Evolutionary conservation across 1,284 basidiomycete genomes (phyloP), one percentile per base, ranked within the genome.

Genomic region (Vanrija sp.): DNA sequence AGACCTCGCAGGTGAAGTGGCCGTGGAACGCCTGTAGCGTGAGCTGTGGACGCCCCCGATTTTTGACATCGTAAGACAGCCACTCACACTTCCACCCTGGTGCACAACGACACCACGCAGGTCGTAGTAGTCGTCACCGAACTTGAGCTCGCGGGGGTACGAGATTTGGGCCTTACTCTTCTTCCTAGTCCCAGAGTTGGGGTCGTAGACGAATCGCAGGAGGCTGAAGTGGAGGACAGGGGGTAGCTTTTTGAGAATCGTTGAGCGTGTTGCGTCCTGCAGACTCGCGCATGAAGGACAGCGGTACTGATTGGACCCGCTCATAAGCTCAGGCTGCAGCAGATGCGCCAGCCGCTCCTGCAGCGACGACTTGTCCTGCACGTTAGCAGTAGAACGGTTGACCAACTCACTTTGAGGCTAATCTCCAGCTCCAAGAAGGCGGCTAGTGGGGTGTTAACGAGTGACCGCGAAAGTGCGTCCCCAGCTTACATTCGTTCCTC

Each of bases 1-100:
- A 86, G 6, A 92, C 88, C 66, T 94, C 87, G 24, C 89, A 89
- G 63, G 90, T 86, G 65, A 96, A 96, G 69, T 96, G 92, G 3
- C 92, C 92, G 63, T 90, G 88, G 74, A 93, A 88, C 12, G 92
- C 92, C 75, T 89, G 87, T 3, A 10, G 38, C 37, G 27, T 51
- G 43, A 59, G 51, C 38, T 39, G 8, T 45, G 22, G 38, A 18
- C 5, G n/a, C 38, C 8, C 4, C 12, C n/a, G 15, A 38, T 37
- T 1, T 3, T 20, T 14, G 31, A 20, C 41, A 22, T 20, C 9
- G 18, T 9, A 19, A 22, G 24, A 25, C 24, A 25, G 24, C 27
- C 8, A 66, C 72, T 64, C 46, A 75, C 74, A 42, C 66, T 73
- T 9, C 81, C 66, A 2, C 92, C 92, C 65, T 88, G 87, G 74